phyloP scores from a whole-genome alignment of 257 asterid species.

The Primulina eburnea region DNA sequence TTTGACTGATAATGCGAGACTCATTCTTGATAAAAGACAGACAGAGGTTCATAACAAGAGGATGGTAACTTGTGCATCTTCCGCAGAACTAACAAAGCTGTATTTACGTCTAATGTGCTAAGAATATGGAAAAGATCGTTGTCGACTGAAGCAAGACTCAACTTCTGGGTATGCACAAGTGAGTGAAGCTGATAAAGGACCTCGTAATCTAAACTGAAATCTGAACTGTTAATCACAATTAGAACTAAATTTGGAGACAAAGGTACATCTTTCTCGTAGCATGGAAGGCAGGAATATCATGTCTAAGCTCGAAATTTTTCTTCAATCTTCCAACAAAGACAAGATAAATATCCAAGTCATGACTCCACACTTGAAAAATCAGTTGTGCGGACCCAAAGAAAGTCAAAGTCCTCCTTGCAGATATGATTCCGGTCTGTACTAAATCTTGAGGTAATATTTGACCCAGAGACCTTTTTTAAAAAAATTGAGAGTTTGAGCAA shows the following conservation, averaged over 20 bases:
- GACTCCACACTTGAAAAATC: constrained; percentile 72
- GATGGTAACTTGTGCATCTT: constrained; percentile 75
- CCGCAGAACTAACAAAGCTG: constrained; percentile 49
- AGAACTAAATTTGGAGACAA: constrained; percentile 60
- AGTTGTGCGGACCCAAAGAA: constrained; percentile 80
- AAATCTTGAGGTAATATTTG: constrained; percentile 57
- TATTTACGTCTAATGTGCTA: constrained; percentile 43
- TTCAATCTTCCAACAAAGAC: constrained; percentile 67
- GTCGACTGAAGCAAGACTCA: constrained; percentile 64
- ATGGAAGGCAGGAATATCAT: constrained; percentile 49
- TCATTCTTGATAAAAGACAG: constrained; percentile 43
- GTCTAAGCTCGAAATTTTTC: constrained; percentile 42
- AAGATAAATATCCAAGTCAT: constrained; percentile 66
- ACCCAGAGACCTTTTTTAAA: constrained; percentile 58
- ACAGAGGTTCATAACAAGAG: constrained; percentile 64
- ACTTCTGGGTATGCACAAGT: constrained; percentile 72
- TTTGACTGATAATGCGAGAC: constrained; percentile 27
- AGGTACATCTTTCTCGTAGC: constrained; percentile 33
- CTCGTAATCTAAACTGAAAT: constrained; percentile 53
- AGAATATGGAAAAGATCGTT: constrained; percentile 50
- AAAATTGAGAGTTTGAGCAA: no score
- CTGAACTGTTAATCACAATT: constrained; percentile 39
- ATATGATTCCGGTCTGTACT: constrained; percentile 58
- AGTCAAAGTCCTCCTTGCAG: constrained; percentile 75
- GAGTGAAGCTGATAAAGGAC: constrained; percentile 85